Evolutionary conservation across 2,329 filamentous ascomycete species (phyloP).

Genomic region (Colletotrichum filicis): DNA sequence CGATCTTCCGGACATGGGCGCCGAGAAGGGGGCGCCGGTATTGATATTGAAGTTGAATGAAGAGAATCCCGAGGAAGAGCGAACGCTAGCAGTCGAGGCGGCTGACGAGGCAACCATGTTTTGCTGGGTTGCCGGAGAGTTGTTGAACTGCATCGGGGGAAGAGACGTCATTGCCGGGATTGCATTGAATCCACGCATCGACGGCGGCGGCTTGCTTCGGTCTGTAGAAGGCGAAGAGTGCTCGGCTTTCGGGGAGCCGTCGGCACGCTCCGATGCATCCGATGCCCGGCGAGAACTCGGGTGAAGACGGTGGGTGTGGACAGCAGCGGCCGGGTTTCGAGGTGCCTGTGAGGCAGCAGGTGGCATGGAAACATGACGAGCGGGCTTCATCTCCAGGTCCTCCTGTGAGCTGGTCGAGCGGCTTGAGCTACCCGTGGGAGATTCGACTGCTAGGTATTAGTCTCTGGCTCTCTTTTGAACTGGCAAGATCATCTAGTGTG

Average conservation of each 20-base stretch:
- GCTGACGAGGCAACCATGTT: constrained; percentile 23
- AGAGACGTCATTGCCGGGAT: constrained; percentile 34
- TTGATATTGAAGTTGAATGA: constrained; percentile 33
- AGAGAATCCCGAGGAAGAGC: constrained; percentile 23
- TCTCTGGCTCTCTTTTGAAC: constrained; percentile 13
- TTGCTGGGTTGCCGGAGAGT: not conserved
- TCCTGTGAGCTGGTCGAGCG: constrained; percentile 52
- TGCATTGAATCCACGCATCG: constrained; percentile 44
- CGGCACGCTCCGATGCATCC: constrained; percentile 41
- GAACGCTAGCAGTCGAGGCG: constrained; percentile 27
- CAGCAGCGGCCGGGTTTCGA: constrained; percentile 1
- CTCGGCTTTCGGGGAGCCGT: constrained; percentile 23
- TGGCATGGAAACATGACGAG: constrained; percentile 35
- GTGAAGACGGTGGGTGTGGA: constrained; percentile 38
- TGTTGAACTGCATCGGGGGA: constrained; percentile 25
- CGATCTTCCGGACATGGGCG: constrained; percentile 31
- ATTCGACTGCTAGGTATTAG: constrained; percentile 30
- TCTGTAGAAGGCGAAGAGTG: constrained; percentile 4
- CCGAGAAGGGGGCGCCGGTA: constrained; percentile 20
- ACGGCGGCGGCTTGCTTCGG: constrained; percentile 41
- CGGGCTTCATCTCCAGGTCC: constrained; percentile 51
- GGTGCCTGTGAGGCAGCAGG: not conserved
- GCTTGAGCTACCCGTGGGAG: constrained; percentile 49
- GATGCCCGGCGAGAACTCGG: constrained; percentile 44
- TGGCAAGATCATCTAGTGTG: not conserved